Base-by-base conservation (phyloP, 2,329 filamentous ascomycete genomes). In the Neopestalotiopsis sp. region DNA sequence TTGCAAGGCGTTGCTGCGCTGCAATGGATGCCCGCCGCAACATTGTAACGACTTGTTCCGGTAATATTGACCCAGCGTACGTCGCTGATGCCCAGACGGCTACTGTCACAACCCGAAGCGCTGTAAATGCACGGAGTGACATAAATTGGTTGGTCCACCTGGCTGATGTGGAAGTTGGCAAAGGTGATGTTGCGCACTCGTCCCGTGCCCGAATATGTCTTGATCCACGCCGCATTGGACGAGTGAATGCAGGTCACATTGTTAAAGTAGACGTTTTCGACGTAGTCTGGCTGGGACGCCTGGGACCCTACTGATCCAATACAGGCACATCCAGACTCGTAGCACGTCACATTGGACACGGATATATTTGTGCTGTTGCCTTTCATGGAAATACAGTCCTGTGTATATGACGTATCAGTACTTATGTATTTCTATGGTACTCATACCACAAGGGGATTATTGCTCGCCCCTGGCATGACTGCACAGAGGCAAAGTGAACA, bases 141-240 rank as follows among this genome's bases (percentile, higher is more conserved):
- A 73, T 85, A 85, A 71, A 86, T 84, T 13, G 83, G 84, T 74
- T 85, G 83, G 74, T 85, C 83, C 70, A 86, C 82, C 72, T 83
- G 75, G 58, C 78, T 74, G 70, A 81, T 76, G 14, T 71, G 62
- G 67, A 81, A 77, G 76, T 85, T 82, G 70, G 79, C 75, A 72
- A 84, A 84, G 1, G 82, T 84, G 30, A 85, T 75, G 72, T 84
- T 84, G 17, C 74, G 75, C 4, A 85, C 82, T 73, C 80, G 77
- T 32, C 82, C 82, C 24, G 75, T 74, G 9, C 81, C 82, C 7
- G 80, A 72, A 71, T 82, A 82, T 7, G 80, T 81, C 76, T 82
- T 82, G 74, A 82, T 79, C 80, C 80, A 82, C 3, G 80, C 80
- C n/a, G 79, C 79, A 72, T 82, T 82, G 66, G 77, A 79, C 42